These are phyloP conservation scores for Pseudocercospora pini-densiflorae DNA, from an alignment of 2,329 filamentous ascomycete genomes.

Conservation along the genomic window DNA sequence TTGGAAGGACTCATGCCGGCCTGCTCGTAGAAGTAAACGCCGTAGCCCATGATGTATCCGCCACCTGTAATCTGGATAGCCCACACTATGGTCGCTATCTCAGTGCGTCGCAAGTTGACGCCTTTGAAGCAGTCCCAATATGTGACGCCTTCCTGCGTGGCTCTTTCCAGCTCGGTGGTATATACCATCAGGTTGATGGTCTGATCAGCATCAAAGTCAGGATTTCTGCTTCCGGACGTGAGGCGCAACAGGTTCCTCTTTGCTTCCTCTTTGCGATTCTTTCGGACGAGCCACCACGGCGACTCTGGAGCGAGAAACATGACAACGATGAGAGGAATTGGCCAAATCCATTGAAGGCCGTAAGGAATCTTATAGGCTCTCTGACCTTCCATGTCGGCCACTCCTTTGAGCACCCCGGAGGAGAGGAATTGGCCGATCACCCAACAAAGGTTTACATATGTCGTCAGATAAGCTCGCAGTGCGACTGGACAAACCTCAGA, in stretches of 20 bases:
- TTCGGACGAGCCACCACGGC: conserved; percentile 40
- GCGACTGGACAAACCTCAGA: conserved; percentile 44
- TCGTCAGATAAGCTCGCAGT: conserved; percentile 23
- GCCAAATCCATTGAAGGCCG: conserved; percentile 55
- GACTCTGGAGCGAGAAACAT: conserved; percentile 37
- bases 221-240: conserved; percentile 31
- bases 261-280: conserved; percentile 35
- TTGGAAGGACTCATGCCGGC: conserved; percentile 41
- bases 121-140: conserved; percentile 47
- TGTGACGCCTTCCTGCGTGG: conserved; percentile 33
- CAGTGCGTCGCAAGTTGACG: conserved; percentile 52
- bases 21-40: conserved; percentile 45
- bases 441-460: conserved; percentile 46
- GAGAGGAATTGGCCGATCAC: conserved; percentile 46
- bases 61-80: conserved; percentile 42
- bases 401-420: conserved; percentile 42
- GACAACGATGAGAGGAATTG: conserved; percentile 39
- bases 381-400: conserved; percentile 38
- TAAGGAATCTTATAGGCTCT: conserved; percentile 50
- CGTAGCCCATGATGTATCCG: conserved; percentile 41
- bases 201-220: conserved; percentile 30
- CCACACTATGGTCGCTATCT: conserved; percentile 46
- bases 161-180: conserved; percentile 43
- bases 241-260: conserved; percentile 31
- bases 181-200: conserved; percentile 45